Base-by-base conservation (phyloP, 139 green algal genomes). In the Pycnococcus provasolii region DNA sequence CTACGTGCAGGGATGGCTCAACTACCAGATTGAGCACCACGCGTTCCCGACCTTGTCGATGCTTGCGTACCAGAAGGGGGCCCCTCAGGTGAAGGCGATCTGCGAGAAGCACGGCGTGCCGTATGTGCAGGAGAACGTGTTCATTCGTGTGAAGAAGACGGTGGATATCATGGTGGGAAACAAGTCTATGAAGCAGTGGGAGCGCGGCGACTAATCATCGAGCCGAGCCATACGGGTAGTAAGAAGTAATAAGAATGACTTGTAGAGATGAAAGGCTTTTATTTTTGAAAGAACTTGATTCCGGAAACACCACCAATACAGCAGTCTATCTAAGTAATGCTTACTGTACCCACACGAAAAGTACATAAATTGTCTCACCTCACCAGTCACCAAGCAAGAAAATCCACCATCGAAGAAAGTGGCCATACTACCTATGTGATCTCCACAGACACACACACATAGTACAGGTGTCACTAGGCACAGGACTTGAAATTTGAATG, bases 11-110 rank as follows among this genome's bases (percentile, higher is more conserved):
- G 70, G 70, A 13, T 76, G 70, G 70, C 58, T 76, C 13, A 76
- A 76, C 70, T 76, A 76, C 58, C 70, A 76, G 58, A 76, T 76
- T 44, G 70, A 76, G 70, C 70, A 76, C 63, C 70, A 76, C 70
- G 71, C 71, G 70, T 76, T 64, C 51, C 53, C 62, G 11, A 54
- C 66, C 48, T 67, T 76, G 44, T 71, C 60, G 62, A 76, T 76
- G 70, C 42, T 57, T n/a, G 63, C 62, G 3, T 76, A 76, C 62
- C 70, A 76, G 51, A 76, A 71, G 53, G 61, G 52, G 13, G 39
- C 53, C 58, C 70, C 70, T 44, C 41, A 46, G 26, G 58, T 76
- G 2, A 70, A 70, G 53, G 70, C 62, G 26, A 48, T 67, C 47
- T 76, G 70, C 70, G 70, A 76, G 52, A 71, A 71, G 62, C 58